Evolutionary conservation across 768 basidiomycete genomes (phyloP), one percentile per base, ranked within the genome.

Genomic region (Termitomyces sp.): DNA sequence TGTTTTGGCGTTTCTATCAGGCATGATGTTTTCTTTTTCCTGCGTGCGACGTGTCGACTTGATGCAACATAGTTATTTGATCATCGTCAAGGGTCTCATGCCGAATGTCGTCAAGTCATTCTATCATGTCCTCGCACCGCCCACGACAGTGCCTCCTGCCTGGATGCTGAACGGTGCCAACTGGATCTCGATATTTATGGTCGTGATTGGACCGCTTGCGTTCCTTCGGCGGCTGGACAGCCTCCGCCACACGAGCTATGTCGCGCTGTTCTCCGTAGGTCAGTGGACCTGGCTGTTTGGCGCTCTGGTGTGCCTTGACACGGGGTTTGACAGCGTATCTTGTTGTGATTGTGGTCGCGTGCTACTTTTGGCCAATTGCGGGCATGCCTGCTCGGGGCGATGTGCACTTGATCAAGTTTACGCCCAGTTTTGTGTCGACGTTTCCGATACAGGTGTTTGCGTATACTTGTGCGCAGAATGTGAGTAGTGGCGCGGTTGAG

Each of bases 1-100:
- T 98, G 96, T 70, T 97, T 97, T 68, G 96, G 96, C 20, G 96
- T 98, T 3, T 93, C 92, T 34, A 87, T 95, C 64, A 94, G 92
- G 83, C 93, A 72, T 47, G 81, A 22, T 42, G 39, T 15, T 20
- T n/a, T 22, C 2, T 0, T 18, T 31, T n/a, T 24, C 22, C 42
- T 26, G 22, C 49, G 12, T 49, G 42, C 29, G 20, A 20, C 13
- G 39, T 58, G n/a, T 37, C 42, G 33, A 13, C 18, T 29, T 24
- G 55, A 39, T 49, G 51, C 42, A 34, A 58, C 28, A n/a, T n/a
- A 92, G 90, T 68, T 92, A 94, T 69, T 78, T 94, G 59, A 95
- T 94, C 66, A 94, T 96, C 64, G 85, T 94, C 71, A 92, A 98
- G 76, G 88, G 89, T 8, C 81, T 98, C 52, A 89, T 95, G 83